These are phyloP conservation scores for Mrakia gelida DNA, from an alignment of 768 basidiomycete species.

Conservation along the genomic window DNA sequence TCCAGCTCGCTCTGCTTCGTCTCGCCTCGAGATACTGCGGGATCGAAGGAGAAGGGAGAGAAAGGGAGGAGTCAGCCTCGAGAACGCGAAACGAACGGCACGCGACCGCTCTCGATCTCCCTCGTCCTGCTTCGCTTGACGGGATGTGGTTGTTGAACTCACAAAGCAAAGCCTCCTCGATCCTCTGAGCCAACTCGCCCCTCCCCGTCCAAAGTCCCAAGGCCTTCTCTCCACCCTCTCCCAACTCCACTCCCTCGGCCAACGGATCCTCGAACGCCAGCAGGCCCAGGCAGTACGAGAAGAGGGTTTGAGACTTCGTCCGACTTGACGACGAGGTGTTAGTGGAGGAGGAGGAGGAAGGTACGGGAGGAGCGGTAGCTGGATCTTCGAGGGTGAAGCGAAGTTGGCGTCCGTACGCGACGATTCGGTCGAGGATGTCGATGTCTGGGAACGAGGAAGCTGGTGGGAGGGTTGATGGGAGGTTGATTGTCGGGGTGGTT, in stretches of 20 bases:
- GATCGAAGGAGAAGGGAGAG: neutral
- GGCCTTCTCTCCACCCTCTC: neutral
- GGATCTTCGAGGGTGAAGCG: neutral
- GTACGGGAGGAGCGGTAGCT: neutral
- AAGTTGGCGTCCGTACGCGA: conserved; percentile 22
- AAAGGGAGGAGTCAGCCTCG: neutral
- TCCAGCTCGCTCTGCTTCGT: neutral
- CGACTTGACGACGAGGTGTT: neutral
- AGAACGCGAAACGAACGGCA: too few relatives aligned
- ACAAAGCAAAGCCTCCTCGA: neutral
- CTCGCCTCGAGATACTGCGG: neutral
- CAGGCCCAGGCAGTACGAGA: conserved; percentile 1
- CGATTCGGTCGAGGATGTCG: conserved; percentile 12
- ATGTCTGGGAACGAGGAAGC: neutral
- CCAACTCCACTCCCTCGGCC: neutral
- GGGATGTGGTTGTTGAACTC: neutral
- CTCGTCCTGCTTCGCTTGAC: neutral
- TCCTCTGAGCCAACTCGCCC: neutral
- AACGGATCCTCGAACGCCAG: conserved; percentile 8
- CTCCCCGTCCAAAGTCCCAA: neutral
- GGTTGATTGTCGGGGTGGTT: neutral
- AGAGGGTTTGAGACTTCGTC: neutral
- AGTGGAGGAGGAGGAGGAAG: neutral
- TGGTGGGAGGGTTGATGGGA: neutral
- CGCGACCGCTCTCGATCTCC: neutral